Percentiles rank a stretch among this genome's conserved stretches.
Evolutionary conservation across 352 stramenopile species (phyloP).

Genomic region (Phytophthora hibernalis): DNA sequence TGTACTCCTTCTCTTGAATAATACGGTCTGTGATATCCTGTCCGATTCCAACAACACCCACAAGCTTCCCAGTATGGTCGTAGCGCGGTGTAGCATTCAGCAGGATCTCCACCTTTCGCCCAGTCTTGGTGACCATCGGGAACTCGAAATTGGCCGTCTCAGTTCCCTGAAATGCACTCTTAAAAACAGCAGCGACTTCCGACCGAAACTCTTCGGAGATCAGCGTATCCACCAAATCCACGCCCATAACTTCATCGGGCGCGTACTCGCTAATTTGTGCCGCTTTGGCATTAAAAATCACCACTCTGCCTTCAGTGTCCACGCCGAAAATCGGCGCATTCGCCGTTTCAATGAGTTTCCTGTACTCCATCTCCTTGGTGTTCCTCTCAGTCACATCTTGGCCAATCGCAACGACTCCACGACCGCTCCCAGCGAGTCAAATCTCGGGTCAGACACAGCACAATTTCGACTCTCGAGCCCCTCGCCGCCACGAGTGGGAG

Average conservation of each 20-base stretch:
- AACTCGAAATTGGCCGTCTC: conserved; percentile 68
- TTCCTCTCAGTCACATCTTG: conserved; percentile 73
- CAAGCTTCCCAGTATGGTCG: conserved; percentile 56
- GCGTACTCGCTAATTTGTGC: conserved; percentile 78
- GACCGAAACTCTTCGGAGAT: conserved; percentile 63
- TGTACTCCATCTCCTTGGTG: conserved; percentile 79
- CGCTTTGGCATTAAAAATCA: conserved; percentile 89
- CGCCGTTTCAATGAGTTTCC: conserved; percentile 88
- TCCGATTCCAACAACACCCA: conserved; percentile 65
- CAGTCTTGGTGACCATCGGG: conserved; percentile 67
- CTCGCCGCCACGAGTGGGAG: conserved; percentile 57
- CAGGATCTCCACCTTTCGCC: conserved; percentile 56
- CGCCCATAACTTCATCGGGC: conserved; percentile 84
- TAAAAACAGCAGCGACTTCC: conserved; percentile 55
- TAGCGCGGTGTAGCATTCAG: conserved; percentile 60
- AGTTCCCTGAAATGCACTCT: conserved; percentile 58
- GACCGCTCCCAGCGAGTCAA: conserved; percentile 49
- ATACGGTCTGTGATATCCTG: conserved; percentile 68
- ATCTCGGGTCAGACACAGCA: conserved; percentile 63
- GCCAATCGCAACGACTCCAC: conserved; percentile 69
- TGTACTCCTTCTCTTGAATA: conserved; percentile 74
- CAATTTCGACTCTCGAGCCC: conserved; percentile 61
- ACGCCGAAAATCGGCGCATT: conserved; percentile 92
- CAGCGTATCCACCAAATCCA: conserved; percentile 79
- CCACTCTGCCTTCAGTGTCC: conserved; percentile 52